Evolutionary conservation across 148 eudicot species (phyloP).

Genomic region (Talinum fruticosum): DNA sequence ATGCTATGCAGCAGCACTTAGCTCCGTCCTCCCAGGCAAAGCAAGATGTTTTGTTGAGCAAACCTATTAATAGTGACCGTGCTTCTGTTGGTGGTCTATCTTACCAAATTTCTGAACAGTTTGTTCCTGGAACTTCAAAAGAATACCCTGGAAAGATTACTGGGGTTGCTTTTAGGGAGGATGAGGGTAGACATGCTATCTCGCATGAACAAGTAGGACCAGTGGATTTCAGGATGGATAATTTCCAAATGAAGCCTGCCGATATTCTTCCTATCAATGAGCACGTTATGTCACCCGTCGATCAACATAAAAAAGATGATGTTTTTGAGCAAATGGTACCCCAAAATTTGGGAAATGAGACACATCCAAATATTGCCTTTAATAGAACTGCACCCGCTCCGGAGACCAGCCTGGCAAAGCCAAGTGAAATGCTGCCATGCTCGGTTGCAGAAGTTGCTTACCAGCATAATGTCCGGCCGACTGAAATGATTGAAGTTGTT

Average conservation of each 20-base stretch:
- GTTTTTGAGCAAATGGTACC: conserved; percentile 25
- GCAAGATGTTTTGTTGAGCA: conserved; percentile 39
- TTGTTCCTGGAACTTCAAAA: conserved; percentile 36
- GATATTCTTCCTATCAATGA: conserved; percentile 36
- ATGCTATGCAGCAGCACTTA: conserved; percentile 30
- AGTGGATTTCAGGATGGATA: conserved; percentile 50
- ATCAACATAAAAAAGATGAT: conserved; percentile 39
- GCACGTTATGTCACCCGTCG: conserved; percentile 32
- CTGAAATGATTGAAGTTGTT: conserved; percentile 32
- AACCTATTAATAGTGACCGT: conserved; percentile 36
- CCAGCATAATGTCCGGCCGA: conserved; percentile 28
- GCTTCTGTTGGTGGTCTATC: conserved; percentile 28
- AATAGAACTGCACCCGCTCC: conserved; percentile 18
- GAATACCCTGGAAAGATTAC: conserved; percentile 35
- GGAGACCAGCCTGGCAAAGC: conserved; percentile 26
- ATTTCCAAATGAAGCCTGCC: conserved; percentile 37
- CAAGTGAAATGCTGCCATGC: conserved; percentile 29
- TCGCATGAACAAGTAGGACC: conserved; percentile 41
- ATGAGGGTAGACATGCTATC: conserved; percentile 20
- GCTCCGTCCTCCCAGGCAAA: conserved; percentile 39
- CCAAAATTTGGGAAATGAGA: conserved; percentile 25
- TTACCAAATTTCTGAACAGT: conserved; percentile 36
- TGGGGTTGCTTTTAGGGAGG: conserved; percentile 34
- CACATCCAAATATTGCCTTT: conserved; percentile 14
- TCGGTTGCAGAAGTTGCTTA: conserved; percentile 28